Evolutionary conservation across 768 basidiomycete species (phyloP), one percentile per base, ranked within the genome.

Genomic region (Hygrophorus pudorinus): DNA sequence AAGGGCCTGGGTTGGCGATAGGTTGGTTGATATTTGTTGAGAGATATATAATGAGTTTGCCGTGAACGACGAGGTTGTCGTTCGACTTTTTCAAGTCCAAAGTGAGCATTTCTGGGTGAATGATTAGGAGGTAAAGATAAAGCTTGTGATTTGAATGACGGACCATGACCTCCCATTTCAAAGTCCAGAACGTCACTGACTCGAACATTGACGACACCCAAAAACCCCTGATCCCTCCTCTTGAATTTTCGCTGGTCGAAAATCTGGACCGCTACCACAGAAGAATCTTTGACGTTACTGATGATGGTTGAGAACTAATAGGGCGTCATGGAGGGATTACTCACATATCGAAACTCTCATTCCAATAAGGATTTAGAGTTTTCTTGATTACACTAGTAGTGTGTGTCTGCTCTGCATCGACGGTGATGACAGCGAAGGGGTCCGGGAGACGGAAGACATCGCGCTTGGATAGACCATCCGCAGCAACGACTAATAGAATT

Each of bases 231-330:
- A 61, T 99, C 96, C 56, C 85, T 81, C 65, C 87, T 76, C 73
- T 99, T 99, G 71, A 98, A 98, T 66, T 99, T 99, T 63, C 91
- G 82, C 65, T 98, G 94, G 66, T 99, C 96, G 54, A 98, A 98
- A 55, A 98, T 96, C 66, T 99, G 96, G 1, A 98, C 93, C 4
- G 91, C 90, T 47, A 99, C 78, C 38, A 98, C 88, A 13, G 93
- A 97, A n/a, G 88, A 90, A 53, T 99, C 96, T 62, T 92, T 94
- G 59, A 96, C 94, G 41, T 78, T 87, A 53, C 93, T 97, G 54
- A 35, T 27, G 29, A 24, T 24, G 30, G 29, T 35, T 17, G 40
- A 34, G 16, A 14, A 36, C 47, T 28, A 51, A 42, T 32, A 21
- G 47, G 44, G 48, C 47, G 40, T 37, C 41, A 44, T 18, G 29